phyloP scores from a whole-genome alignment of 805 yeast genomes.

The Wickerhamomyces xylosicus region DNA sequence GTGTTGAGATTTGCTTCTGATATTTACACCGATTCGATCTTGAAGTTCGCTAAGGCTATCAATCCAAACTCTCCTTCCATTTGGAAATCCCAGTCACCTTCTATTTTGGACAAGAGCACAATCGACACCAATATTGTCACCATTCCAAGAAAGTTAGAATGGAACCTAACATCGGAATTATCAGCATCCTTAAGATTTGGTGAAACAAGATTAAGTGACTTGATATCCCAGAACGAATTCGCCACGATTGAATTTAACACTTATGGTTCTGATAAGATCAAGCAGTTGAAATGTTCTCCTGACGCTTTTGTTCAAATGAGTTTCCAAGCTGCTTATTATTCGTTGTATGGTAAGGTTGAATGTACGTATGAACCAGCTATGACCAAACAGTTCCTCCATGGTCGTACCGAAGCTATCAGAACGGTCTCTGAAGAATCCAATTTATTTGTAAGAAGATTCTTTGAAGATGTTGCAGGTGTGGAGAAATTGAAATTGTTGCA shows the following conservation, averaged over 20 bases:
- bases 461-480: conserved; percentile 51
- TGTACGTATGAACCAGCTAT: conserved; percentile 94
- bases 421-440: conserved; percentile 76
- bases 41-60: conserved; percentile 77
- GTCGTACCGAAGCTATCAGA: conserved; percentile 87
- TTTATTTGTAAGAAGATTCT: conserved; percentile 73
- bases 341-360: conserved; percentile 85
- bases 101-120: conserved; percentile 30
- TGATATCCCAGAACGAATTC: conserved; percentile 85
- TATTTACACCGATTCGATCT: conserved; percentile 82
- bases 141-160: conserved; percentile 79
- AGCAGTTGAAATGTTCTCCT: conserved; percentile 74
- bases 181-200: conserved; percentile 79
- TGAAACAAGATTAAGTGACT: conserved; percentile 79
- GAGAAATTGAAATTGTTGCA: conserved; percentile 48
- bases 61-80: conserved; percentile 61
- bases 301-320: conserved; percentile 94
- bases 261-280: conserved; percentile 65
- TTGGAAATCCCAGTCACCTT: conserved; percentile 49
- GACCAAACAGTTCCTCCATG: conserved; percentile 83
- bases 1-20: conserved; percentile 82
- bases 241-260: conserved; percentile 59
- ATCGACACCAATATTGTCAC: conserved; percentile 42
- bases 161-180: conserved; percentile 74
- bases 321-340: conserved; percentile 87